phyloP scores from a whole-genome alignment of 2,329 filamentous ascomycete species.

The Incumbomyces lentus region DNA sequence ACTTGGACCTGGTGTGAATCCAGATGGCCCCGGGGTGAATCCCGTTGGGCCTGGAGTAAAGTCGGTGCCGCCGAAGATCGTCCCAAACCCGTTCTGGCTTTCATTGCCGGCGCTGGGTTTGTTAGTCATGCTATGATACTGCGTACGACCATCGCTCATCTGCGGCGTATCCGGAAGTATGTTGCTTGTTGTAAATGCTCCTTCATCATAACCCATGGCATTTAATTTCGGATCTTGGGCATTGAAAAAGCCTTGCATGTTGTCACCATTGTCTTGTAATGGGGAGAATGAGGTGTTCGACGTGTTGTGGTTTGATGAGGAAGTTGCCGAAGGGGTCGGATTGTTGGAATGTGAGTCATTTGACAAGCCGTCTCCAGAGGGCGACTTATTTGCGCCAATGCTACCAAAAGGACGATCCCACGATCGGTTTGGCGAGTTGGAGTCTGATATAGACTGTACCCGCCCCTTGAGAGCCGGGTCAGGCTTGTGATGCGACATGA shows the following conservation, averaged over 20 bases:
- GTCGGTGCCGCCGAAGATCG: conserved; percentile 3
- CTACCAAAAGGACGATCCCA: neutral
- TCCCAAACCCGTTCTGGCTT: conserved; percentile 2
- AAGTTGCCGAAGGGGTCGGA: conserved; percentile 12
- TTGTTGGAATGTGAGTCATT: conserved; percentile 14
- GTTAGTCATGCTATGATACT: conserved; percentile 2
- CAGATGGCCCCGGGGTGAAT: conserved; percentile 9
- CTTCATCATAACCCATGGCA: neutral
- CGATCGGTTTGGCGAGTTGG: conserved; percentile 5
- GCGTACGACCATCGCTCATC: neutral
- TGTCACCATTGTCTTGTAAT: neutral
- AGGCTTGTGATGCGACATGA: conserved; percentile 1
- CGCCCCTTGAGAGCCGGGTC: conserved; percentile 1
- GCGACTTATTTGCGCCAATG: neutral
- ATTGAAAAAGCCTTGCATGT: conserved; percentile 2
- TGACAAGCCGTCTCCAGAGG: neutral
- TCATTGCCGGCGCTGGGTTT: neutral
- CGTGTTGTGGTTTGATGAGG: conserved; percentile 10
- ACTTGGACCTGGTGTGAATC: conserved; percentile 16
- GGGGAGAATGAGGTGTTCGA: conserved; percentile 17
- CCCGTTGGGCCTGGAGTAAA: conserved; percentile 6
- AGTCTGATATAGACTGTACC: conserved; percentile 9
- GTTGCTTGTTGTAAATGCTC: neutral
- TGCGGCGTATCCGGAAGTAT: neutral
- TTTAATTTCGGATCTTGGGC: neutral